Evolutionary conservation across 1,139 yeast species (phyloP).

Genomic region (Scheffersomyces insectosa): DNA sequence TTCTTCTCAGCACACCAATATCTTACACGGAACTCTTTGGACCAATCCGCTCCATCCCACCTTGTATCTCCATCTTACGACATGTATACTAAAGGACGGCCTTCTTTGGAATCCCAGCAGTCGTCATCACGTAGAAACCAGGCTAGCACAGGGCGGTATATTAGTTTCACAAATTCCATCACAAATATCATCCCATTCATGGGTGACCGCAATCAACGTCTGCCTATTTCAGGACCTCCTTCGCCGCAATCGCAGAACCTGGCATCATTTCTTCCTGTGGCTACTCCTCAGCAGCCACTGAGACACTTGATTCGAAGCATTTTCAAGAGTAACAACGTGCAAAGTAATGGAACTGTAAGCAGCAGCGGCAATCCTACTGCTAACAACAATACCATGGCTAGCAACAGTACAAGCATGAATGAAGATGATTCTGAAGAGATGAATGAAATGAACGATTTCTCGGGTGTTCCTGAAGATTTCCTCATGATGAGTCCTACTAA

Average conservation of each 20-base stretch:
- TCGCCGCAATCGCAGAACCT: slow-evolving; percentile 8
- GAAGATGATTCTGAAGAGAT: slow-evolving; percentile 1
- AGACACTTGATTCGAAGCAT: slow-evolving; percentile 44
- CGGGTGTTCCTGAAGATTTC: slow-evolving; percentile 14
- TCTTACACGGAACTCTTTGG: slow-evolving; percentile 39
- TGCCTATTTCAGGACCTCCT: slow-evolving; percentile 22
- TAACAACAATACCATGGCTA: slow-evolving; percentile 5
- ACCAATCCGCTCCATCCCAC: slow-evolving; percentile 32
- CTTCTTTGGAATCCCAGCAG: slow-evolving; percentile 29
- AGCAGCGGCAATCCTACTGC: slow-evolving; percentile 1
- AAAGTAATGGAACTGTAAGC: neutral
- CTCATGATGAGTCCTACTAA: slow-evolving; percentile 22
- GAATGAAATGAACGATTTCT: neutral
- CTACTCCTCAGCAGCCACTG: slow-evolving; percentile 21
- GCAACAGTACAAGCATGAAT: slow-evolving; percentile 1
- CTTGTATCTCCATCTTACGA: slow-evolving; percentile 39
- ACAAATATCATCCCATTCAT: slow-evolving; percentile 47
- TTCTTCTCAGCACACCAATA: slow-evolving; percentile 49
- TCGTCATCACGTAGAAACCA: slow-evolving; percentile 15
- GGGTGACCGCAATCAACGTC: slow-evolving; percentile 37
- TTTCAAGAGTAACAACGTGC: slow-evolving; percentile 30
- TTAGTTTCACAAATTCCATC: slow-evolving; percentile 40
- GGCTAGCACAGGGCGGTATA: slow-evolving; percentile 26
- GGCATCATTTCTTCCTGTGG: slow-evolving; percentile 6
- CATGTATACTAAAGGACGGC: slow-evolving; percentile 22